These are phyloP conservation scores for Aristolochia contorta DNA, from an alignment of 164 flowering plant genomes.

Conservation along the genomic window DNA sequence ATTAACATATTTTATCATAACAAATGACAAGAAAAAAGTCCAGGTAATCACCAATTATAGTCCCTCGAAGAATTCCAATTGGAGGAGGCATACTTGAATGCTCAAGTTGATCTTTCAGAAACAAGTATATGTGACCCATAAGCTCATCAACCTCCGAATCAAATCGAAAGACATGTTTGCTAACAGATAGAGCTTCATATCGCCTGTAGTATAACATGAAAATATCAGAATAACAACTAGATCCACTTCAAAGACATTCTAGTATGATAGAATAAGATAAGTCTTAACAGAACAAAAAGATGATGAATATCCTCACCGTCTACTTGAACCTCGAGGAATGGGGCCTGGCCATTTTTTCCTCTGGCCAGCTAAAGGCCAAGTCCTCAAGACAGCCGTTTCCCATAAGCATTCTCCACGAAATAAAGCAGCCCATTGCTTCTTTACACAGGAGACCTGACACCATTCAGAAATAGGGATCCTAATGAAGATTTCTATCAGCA, in stretches of 20 bases:
- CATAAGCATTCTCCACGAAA: constrained; percentile 65
- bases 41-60: constrained; percentile 49
- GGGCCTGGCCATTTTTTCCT: constrained; percentile 80
- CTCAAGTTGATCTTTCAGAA: constrained; percentile 74
- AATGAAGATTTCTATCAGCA: constrained; percentile 60
- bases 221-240: not conserved
- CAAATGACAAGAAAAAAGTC: no score
- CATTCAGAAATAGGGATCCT: constrained; percentile 54
- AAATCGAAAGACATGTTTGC: constrained; percentile 36
- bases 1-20: no score
- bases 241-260: no score
- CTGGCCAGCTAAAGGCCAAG: constrained; percentile 44
- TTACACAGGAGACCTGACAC: constrained; percentile 52
- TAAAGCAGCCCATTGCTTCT: constrained; percentile 62
- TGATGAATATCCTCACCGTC: constrained; percentile 27
- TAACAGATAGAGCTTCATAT: constrained; percentile 52
- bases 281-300: no score
- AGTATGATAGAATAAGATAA: no score
- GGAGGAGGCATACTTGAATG: constrained; percentile 46
- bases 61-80: constrained; percentile 71
- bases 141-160: constrained; percentile 64
- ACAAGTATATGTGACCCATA: constrained; percentile 65
- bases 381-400: constrained; percentile 52
- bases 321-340: constrained; percentile 62
- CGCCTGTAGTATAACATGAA: constrained; percentile 40